Conservation (phyloP, 75 land plant species). For the Larix kaempferi region DNA sequence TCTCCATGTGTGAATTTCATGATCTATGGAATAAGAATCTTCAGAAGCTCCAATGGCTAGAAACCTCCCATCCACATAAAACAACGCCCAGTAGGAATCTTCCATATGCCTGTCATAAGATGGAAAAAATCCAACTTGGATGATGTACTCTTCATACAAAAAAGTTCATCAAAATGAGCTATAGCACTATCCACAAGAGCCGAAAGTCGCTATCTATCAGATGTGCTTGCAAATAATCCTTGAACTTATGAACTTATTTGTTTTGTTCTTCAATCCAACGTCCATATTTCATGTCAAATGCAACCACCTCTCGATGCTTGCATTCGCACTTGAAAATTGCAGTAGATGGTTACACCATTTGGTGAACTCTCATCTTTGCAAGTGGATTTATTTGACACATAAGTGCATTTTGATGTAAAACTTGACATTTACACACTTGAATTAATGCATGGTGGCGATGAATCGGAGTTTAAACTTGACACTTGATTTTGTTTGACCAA, state of each 20-base stretch:
- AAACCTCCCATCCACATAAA: constrained; percentile 78
- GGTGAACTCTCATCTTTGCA: no score
- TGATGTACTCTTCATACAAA: constrained; percentile 52
- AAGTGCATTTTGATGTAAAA: no score
- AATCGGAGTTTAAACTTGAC: no score
- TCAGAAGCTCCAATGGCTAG: constrained; percentile 67
- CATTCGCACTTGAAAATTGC: no score
- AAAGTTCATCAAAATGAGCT: constrained; percentile 60
- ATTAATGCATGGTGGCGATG: no score
- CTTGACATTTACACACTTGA: no score
- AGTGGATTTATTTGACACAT: no score
- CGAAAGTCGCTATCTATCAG: constrained; percentile 45
- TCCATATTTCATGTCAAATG: constrained; percentile 70
- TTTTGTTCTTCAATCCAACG: constrained; percentile 70
- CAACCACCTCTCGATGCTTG: constrained; percentile 58
- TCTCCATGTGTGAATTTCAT: no score
- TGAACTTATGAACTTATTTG: constrained; percentile 35
- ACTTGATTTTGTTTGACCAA: no score
- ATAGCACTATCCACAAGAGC: constrained; percentile 46
- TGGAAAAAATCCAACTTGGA: constrained; percentile 73
- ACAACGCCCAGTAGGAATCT: constrained; percentile 57
- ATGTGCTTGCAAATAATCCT: constrained; percentile 43
- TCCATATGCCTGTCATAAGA: constrained; percentile 79
- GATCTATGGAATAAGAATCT: no score
- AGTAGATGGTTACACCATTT: no score